Conservation (phyloP, 1,284 basidiomycete genomes). For the Coniferiporia sulphurascens region DNA sequence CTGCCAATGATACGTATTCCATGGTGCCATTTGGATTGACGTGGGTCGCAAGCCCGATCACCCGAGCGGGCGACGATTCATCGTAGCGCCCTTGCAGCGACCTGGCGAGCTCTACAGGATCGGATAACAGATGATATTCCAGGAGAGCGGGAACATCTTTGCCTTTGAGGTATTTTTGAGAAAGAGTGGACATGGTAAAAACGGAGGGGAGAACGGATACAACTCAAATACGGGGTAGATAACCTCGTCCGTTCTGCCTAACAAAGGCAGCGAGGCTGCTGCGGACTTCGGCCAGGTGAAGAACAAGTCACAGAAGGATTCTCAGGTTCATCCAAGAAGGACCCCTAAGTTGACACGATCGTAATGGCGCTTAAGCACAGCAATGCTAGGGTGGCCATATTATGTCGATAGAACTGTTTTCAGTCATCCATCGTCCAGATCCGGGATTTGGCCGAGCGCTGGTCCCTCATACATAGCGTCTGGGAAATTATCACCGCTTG, state of each 20-base stretch:
- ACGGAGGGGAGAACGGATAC: background rate
- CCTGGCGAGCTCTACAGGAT: background rate
- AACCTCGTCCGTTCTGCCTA: too few species aligned
- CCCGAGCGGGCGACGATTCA: background rate
- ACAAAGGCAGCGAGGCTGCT: background rate
- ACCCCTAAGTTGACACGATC: too few species aligned
- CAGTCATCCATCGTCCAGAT: too few species aligned
- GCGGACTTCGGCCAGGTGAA: background rate
- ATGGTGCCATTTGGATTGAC: background rate
- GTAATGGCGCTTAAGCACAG: too few species aligned
- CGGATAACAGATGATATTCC: background rate
- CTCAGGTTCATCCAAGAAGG: too few species aligned
- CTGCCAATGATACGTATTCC: background rate
- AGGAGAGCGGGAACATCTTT: background rate
- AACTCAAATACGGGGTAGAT: too few species aligned
- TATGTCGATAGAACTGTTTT: too few species aligned
- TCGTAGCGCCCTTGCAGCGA: background rate
- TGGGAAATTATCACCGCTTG: too few species aligned
- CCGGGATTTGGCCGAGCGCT: too few species aligned
- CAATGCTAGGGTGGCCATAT: too few species aligned
- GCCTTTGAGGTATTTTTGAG: slow-evolving; percentile 1
- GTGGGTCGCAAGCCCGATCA: slow-evolving; percentile 1
- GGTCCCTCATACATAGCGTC: too few species aligned
- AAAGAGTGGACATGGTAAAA: background rate
- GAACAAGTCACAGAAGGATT: too few species aligned